Base-by-base conservation (phyloP, 2,329 filamentous ascomycete genomes). In the Xylaria sp. region DNA sequence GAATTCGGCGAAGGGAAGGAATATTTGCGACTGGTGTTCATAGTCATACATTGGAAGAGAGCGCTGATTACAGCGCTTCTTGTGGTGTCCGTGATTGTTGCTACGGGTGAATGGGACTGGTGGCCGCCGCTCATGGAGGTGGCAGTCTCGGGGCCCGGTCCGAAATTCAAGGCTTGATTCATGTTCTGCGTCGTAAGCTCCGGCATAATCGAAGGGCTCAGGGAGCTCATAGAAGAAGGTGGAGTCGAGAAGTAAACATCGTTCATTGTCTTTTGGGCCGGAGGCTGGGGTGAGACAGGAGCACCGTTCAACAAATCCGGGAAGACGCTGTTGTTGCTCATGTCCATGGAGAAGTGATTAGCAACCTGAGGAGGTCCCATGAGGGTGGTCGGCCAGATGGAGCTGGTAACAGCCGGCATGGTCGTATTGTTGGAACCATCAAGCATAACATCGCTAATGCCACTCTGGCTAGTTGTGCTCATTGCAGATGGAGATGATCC, bases 401-500 rank as follows among this genome's bases (percentile, higher is more conserved):
- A 86, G 73, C 85, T 84, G 59, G 86, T 83, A 62, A 83, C 83
- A 2, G 84, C 82, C 23, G 85, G 82, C 66, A 85, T 82, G 46
- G 86, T 84, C 49, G 87, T 85, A 73, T 91, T 89, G 79, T 90
- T 91, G 46, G 89, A 89, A 68, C 93, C 93, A 80, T 98, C 94
- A 67, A 96, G 85, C 91, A 97, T 94, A 68, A 94, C 90, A 79
- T 98, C 96, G 81, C 93, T 97, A 80, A 94, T 92, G 60, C 91
- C 93, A 79, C 92, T 95, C 78, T 97, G 94, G 81, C 94, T 98
- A 68, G 93, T 93, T 52, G 93, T 97, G 83, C 95, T 98, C 80
- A 98, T 95, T 56, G 94, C 94, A 9, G 96, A 98, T 18, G 96
- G 96, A 15, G 96, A 98, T 12, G 96, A 98, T 68, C 92, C 94